Evolutionary conservation across 257 asterid species (phyloP).

Genomic region (Solanum sitiens): DNA sequence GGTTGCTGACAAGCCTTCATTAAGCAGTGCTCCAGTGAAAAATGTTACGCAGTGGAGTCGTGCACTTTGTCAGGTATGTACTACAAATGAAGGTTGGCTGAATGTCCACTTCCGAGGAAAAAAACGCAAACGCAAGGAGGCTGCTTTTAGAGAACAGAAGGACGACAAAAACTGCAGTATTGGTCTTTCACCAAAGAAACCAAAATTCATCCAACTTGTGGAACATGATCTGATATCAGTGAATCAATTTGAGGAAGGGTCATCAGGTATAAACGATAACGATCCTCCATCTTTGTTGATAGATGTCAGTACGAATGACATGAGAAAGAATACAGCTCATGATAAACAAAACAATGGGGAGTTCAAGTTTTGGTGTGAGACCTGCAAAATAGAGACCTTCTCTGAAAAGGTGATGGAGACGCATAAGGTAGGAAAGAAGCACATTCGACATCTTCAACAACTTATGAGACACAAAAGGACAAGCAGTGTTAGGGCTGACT

Average conservation of each 20-base stretch:
- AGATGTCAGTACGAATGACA: not conserved
- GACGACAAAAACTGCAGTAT: slow-evolving; percentile 12
- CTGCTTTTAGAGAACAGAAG: slow-evolving; percentile 12
- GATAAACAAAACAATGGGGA: not conserved
- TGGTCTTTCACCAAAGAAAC: slow-evolving; percentile 12
- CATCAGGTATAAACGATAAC: not conserved
- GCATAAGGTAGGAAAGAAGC: slow-evolving; percentile 40
- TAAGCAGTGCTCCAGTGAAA: slow-evolving; percentile 3
- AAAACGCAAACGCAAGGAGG: slow-evolving; percentile 46
- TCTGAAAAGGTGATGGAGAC: slow-evolving; percentile 5
- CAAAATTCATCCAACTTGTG: not conserved
- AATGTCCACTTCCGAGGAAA: slow-evolving; percentile 38
- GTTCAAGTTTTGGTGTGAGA: slow-evolving; percentile 35
- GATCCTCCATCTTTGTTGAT: not conserved
- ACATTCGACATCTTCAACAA: not conserved
- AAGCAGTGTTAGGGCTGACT: no score
- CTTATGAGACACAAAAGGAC: not conserved
- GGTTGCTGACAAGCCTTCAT: slow-evolving; percentile 1
- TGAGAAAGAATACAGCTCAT: not conserved
- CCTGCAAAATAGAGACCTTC: slow-evolving; percentile 26
- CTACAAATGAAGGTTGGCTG: slow-evolving; percentile 16
- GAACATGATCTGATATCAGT: not conserved
- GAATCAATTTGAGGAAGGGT: not conserved
- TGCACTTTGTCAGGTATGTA: slow-evolving; percentile 33
- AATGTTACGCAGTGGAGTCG: slow-evolving; percentile 31